Evolutionary conservation across 2,329 filamentous ascomycete species (phyloP).

Genomic region (Zalaria obscura): DNA sequence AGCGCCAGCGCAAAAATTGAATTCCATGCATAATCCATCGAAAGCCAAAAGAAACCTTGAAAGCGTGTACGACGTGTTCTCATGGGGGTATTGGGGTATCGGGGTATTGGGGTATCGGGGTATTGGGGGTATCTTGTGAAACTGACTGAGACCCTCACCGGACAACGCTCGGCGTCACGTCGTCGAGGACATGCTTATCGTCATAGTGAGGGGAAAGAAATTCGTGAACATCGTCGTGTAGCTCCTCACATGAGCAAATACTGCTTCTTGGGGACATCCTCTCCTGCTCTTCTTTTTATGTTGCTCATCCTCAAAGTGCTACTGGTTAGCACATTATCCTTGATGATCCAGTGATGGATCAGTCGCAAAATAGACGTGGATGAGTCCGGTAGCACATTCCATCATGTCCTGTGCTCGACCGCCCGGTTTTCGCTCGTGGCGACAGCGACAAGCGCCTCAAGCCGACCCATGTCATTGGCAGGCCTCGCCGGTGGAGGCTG

Average conservation of each 20-base stretch:
- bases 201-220: background rate
- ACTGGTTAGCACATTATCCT: too few relatives aligned
- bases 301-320: too few relatives aligned
- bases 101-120: background rate
- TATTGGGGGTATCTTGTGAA: background rate
- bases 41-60: background rate
- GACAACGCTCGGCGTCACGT: background rate
- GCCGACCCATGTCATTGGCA: conserved; percentile 37
- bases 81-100: background rate
- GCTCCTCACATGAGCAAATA: too few relatives aligned
- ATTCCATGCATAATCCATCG: background rate
- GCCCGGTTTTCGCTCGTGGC: conserved; percentile 40
- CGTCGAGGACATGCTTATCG: background rate
- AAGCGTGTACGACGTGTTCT: background rate
- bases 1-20: too few relatives aligned
- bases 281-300: too few relatives aligned
- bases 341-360: too few relatives aligned
- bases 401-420: conserved; percentile 2
- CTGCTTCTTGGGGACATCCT: too few relatives aligned
- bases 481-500: conserved; percentile 17
- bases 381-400: background rate
- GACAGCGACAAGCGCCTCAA: conserved; percentile 51
- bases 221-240: background rate
- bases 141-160: background rate
- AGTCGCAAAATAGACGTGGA: too few relatives aligned